These are phyloP conservation scores for Citrus sp. DNA, from an alignment of 345 rosid genomes.

Conservation along the genomic window DNA sequence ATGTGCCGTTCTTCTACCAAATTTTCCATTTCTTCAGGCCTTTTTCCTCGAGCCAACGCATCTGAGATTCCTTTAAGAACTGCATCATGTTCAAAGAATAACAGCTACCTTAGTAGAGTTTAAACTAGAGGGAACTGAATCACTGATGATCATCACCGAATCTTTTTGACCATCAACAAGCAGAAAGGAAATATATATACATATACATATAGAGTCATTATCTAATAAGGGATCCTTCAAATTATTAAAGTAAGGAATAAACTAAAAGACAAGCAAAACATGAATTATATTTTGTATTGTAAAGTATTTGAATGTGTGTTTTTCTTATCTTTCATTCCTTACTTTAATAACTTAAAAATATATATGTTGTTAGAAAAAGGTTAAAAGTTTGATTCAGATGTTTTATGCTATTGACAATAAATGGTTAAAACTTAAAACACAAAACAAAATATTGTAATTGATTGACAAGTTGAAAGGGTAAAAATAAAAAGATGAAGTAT, in stretches of 20 bases:
- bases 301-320: too few species aligned
- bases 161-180: neutral
- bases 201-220: too few species aligned
- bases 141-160: neutral
- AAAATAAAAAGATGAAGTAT: neutral
- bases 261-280: too few species aligned
- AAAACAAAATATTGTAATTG: neutral
- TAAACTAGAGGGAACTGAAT: neutral
- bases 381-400: neutral
- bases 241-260: too few species aligned
- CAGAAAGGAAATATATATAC: neutral
- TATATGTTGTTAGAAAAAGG: neutral
- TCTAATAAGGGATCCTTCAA: too few species aligned
- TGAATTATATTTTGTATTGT: too few species aligned
- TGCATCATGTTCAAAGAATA: conserved; percentile 21
- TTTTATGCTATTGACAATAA: neutral
- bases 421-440: conserved; percentile 15
- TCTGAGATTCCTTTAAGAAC: conserved; percentile 79
- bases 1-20: conserved; percentile 34
- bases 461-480: neutral
- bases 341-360: too few species aligned
- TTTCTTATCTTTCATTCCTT: too few species aligned
- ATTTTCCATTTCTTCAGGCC: conserved; percentile 67
- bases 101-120: neutral
- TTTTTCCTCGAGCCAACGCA: conserved; percentile 77